Evolutionary conservation across 2,329 filamentous ascomycete species (phyloP).

Genomic region (Alternaria rosae): DNA sequence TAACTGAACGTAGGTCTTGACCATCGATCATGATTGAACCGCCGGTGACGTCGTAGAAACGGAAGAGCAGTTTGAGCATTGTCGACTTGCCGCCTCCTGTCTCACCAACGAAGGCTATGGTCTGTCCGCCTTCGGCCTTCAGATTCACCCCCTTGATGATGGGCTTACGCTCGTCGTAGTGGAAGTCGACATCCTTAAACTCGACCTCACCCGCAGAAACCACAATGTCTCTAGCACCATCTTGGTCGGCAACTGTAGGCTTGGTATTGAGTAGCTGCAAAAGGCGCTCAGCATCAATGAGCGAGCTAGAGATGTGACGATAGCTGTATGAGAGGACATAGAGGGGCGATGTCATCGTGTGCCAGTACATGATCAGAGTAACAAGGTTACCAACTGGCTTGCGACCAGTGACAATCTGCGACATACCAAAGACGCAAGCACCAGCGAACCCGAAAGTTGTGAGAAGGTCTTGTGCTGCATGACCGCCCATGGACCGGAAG

Average conservation of each 20-base stretch:
- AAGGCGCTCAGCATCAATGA: constrained; percentile 72
- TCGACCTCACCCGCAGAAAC: constrained; percentile 59
- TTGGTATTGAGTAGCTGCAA: constrained; percentile 65
- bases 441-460: constrained; percentile 59
- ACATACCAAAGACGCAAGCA: constrained; percentile 61
- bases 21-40: constrained; percentile 66
- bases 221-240: constrained; percentile 49
- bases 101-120: constrained; percentile 67
- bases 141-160: constrained; percentile 61
- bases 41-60: constrained; percentile 65
- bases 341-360: constrained; percentile 56
- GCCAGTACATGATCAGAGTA: constrained; percentile 71
- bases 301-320: constrained; percentile 57
- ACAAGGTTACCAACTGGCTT: constrained; percentile 68
- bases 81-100: constrained; percentile 71
- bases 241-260: constrained; percentile 60
- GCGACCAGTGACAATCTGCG: constrained; percentile 59
- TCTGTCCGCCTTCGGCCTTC: constrained; percentile 60
- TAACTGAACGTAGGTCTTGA: constrained; percentile 67
- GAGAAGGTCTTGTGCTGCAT: constrained; percentile 56
- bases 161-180: constrained; percentile 62
- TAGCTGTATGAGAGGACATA: constrained; percentile 60
- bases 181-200: constrained; percentile 64
- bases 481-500: constrained; percentile 40
- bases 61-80: constrained; percentile 66